A percentile compares a stretch with the other conserved stretches of the same genome.
phyloP scores from a whole-genome alignment of 1,284 basidiomycete species.

The Meripilus lineatus region DNA sequence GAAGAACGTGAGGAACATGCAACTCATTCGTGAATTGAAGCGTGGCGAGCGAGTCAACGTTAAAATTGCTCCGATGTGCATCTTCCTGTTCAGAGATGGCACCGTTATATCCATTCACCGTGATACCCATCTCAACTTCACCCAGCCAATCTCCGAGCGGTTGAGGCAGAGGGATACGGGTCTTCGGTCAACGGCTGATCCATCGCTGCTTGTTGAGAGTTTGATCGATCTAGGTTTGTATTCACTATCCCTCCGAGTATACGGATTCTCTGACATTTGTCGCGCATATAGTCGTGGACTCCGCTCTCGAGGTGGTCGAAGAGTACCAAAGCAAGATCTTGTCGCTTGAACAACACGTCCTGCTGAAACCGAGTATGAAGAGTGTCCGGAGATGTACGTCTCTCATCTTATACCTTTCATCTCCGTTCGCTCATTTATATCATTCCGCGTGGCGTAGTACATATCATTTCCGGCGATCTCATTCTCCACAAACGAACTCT shows the following conservation, averaged over 20 bases:
- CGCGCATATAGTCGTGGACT: conserved; percentile 49
- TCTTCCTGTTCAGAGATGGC: conserved; percentile 62
- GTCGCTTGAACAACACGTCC: conserved; percentile 53
- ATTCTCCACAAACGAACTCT: conserved; percentile 65
- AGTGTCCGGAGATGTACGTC: conserved; percentile 52
- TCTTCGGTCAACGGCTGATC: conserved; percentile 53
- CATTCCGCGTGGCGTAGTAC: conserved; percentile 39
- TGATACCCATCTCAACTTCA: conserved; percentile 42
- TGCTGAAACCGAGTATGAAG: conserved; percentile 54
- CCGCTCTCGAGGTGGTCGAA: conserved; percentile 62
- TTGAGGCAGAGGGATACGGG: conserved; percentile 53
- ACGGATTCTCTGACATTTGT: not conserved
- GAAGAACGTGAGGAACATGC: conserved; percentile 29
- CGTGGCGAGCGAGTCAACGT: conserved; percentile 57
- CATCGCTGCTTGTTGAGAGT: conserved; percentile 57
- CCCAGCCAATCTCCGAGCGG: conserved; percentile 49
- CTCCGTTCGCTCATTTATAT: not conserved
- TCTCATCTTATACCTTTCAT: not conserved
- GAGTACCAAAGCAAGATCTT: conserved; percentile 58
- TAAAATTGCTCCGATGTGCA: conserved; percentile 52
- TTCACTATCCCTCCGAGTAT: not conserved
- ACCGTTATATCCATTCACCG: conserved; percentile 57
- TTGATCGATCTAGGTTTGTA: conserved; percentile 56
- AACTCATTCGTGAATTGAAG: conserved; percentile 42
- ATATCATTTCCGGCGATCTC: conserved; percentile 69